A percentile compares a stretch with the other conserved stretches of the same genome.
Evolutionary conservation across 768 basidiomycete species (phyloP).

Genomic region (Suillus subluteus): DNA sequence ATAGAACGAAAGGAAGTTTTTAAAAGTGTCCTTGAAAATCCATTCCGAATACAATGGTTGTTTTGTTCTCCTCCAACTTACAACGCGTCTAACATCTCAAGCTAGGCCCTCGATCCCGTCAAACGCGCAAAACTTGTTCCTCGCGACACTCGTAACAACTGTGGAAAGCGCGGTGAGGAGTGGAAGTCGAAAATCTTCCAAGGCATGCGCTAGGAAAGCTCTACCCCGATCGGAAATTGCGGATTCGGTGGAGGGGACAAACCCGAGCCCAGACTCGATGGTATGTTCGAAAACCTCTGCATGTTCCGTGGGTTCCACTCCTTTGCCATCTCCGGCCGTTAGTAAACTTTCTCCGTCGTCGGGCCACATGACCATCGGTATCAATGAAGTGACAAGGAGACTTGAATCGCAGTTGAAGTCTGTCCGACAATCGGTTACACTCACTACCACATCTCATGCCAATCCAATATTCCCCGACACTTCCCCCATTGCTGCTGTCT

Average conservation of each 20-base stretch:
- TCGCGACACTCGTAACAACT: slow-evolving; percentile 53
- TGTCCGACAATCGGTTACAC: slow-evolving; percentile 22
- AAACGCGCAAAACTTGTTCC: slow-evolving; percentile 60
- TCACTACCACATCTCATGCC: not conserved
- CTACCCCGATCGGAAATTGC: not conserved
- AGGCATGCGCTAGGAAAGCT: not conserved
- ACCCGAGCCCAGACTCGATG: not conserved
- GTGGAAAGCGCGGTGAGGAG: slow-evolving; percentile 43
- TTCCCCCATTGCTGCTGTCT: slow-evolving; percentile 44
- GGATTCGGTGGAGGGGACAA: not conserved
- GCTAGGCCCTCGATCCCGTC: slow-evolving; percentile 52
- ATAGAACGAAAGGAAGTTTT: slow-evolving; percentile 65
- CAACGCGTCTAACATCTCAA: slow-evolving; percentile 7
- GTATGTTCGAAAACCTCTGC: not conserved
- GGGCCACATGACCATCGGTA: slow-evolving; percentile 60
- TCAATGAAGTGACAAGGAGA: slow-evolving; percentile 70
- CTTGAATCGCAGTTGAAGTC: slow-evolving; percentile 58
- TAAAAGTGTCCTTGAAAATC: slow-evolving; percentile 53
- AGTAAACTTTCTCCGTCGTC: slow-evolving; percentile 22
- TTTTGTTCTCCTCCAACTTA: slow-evolving; percentile 13
- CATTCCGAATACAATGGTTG: slow-evolving; percentile 52
- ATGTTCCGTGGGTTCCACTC: not conserved
- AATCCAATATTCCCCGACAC: slow-evolving; percentile 5
- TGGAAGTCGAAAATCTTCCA: not conserved
- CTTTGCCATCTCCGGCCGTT: not conserved